Evolutionary conservation across 176 grass and related monocot genomes (phyloP).

Genomic region (Tillandsia leiboldiana): DNA sequence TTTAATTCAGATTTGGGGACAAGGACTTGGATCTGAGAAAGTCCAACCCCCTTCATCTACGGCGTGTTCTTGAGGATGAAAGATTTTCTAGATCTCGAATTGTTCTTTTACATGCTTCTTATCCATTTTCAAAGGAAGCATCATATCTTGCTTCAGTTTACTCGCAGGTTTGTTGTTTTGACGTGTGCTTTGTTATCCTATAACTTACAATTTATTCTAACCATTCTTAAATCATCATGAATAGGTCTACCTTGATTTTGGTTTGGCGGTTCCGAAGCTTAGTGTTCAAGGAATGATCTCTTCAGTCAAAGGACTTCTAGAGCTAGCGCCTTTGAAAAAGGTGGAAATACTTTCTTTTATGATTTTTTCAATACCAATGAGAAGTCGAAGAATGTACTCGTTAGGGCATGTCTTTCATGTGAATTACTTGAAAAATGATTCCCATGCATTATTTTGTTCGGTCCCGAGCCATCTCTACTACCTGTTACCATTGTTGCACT

Average conservation of each 20-base stretch:
- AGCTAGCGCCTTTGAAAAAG: conserved; percentile 85
- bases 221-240: conserved; percentile 8
- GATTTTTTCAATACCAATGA: background rate
- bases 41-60: conserved; percentile 81
- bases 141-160: conserved; percentile 98
- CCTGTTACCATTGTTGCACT: background rate
- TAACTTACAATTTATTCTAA: conserved; percentile 10
- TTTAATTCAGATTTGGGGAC: conserved; percentile 79
- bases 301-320: conserved; percentile 74
- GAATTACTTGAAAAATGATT: background rate
- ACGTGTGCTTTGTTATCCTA: conserved; percentile 4
- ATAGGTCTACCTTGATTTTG: conserved; percentile 99
- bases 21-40: conserved; percentile 84
- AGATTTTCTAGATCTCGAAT: conserved; percentile 69
- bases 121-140: conserved; percentile 98
- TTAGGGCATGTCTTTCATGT: background rate
- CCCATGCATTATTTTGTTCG: background rate
- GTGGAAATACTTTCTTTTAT: conserved; percentile 21
- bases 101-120: conserved; percentile 97
- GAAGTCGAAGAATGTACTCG: background rate
- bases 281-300: conserved; percentile 93
- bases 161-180: conserved; percentile 49
- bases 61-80: conserved; percentile 66
- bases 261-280: conserved; percentile 87
- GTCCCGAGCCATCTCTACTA: background rate